These are phyloP conservation scores for Venturia pyrina DNA, from an alignment of 2,329 filamentous ascomycete genomes.

Conservation along the genomic window DNA sequence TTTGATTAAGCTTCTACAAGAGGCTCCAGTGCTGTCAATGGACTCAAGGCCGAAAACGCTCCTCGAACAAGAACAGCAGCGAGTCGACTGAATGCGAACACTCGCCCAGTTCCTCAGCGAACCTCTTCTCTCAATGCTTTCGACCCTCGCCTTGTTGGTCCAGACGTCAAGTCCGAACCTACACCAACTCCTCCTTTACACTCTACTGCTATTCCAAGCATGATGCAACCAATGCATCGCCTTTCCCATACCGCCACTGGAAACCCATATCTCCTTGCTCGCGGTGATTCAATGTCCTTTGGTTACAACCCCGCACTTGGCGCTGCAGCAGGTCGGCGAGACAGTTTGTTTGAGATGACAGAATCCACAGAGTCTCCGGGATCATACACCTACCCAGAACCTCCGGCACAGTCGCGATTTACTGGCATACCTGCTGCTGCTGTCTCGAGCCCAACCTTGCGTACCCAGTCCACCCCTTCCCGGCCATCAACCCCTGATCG, in stretches of 20 bases:
- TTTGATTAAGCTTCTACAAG: slow-evolving; percentile 4
- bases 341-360: neutral
- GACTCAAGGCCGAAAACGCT: neutral
- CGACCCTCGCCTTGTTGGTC: slow-evolving; percentile 2
- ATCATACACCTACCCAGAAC: neutral
- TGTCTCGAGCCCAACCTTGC: neutral
- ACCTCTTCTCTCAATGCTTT: neutral
- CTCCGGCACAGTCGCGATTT: neutral
- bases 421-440: neutral
- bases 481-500: neutral
- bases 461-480: neutral
- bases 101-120: neutral
- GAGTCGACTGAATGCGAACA: neutral
- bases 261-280: neutral
- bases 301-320: neutral
- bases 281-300: neutral
- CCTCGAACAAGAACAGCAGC: slow-evolving; percentile 1
- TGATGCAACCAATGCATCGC: neutral
- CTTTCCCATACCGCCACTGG: neutral
- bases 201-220: slow-evolving; percentile 2
- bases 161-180: slow-evolving; percentile 4
- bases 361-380: neutral
- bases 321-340: neutral
- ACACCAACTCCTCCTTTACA: slow-evolving; percentile 7
- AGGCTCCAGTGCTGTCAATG: slow-evolving; percentile 1